phyloP scores from a whole-genome alignment of 2,329 filamentous ascomycete species.

The Escovopsis sp. region DNA sequence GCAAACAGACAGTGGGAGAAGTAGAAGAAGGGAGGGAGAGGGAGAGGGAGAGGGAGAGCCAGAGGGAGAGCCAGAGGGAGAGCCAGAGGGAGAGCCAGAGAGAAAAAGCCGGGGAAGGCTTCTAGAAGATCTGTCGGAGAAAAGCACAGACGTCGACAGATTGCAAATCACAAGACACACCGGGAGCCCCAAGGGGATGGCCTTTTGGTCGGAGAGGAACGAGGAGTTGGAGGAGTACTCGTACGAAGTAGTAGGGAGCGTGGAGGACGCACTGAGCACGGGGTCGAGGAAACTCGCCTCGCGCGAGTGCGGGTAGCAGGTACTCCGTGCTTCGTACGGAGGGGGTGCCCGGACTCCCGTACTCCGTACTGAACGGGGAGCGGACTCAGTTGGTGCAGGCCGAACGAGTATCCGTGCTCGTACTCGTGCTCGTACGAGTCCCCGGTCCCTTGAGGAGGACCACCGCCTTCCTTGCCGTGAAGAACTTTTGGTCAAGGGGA shows the following conservation, averaged over 20 bases:
- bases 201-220: too few relatives aligned
- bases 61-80: slow-evolving; percentile 5
- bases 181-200: not conserved
- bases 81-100: too few relatives aligned
- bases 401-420: too few relatives aligned
- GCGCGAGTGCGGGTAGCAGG: not conserved
- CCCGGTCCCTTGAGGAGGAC: too few relatives aligned
- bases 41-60: slow-evolving; percentile 5
- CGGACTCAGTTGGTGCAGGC: too few relatives aligned
- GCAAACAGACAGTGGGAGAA: slow-evolving; percentile 2
- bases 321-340: not conserved
- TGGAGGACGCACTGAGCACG: too few relatives aligned
- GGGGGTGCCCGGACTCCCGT: too few relatives aligned
- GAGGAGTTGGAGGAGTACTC: slow-evolving; percentile 10
- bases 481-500: too few relatives aligned
- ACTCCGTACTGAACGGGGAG: too few relatives aligned
- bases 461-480: too few relatives aligned
- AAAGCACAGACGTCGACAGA: slow-evolving; percentile 4
- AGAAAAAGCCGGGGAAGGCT: slow-evolving; percentile 6
- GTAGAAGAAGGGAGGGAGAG: slow-evolving; percentile 6
- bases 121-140: slow-evolving; percentile 9
- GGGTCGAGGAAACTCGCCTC: too few relatives aligned
- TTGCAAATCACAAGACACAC: not conserved
- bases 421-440: too few relatives aligned
- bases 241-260: not conserved